Evolutionary conservation across 208 protist species (phyloP), one percentile per base, ranked within the genome.

Genomic region (Leishmania turanica): DNA sequence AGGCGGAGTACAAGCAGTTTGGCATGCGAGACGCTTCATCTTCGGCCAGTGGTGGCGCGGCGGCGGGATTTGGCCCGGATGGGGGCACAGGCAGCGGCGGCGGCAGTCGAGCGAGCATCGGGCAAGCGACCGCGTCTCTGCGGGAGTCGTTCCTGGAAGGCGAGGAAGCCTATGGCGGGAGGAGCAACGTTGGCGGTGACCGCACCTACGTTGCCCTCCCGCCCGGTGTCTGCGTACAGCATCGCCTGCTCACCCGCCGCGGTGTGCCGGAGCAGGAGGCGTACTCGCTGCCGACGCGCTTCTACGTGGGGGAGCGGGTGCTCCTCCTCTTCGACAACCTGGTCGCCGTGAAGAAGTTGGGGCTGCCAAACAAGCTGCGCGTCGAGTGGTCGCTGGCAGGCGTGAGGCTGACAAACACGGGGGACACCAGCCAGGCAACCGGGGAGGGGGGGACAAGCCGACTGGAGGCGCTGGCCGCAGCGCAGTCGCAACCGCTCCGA

Each of bases 271-370:
- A 88, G 54, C 80, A 85, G 31, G 92, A 93, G 62, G 87, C 86
- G 70, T 82, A 92, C 79, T 82, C 74, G 56, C 69, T 97, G 64
- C 94, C 92, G 5, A 86, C 82, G 19, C 80, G 77, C 1, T 78
- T 95, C 51, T 75, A 87, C 79, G 86, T 95, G 4, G 92, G 91
- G 13, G 92, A 97, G 87, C 87, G 88, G 3, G 78, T 91, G 19
- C 84, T 91, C 58, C 75, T 97, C 2, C 76, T 90, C 27, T 64
- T 97, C 19, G 91, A 96, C 73, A 87, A 92, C 78, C 62, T 27
- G 3, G 83, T 75, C n/a, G 88, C 90, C 24, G 82, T 85, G 17
- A 75, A 60, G 58, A 83, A 77, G 65, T 74, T 81, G 19, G 37
- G 54, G 8, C 11, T 53, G 11, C 56, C 69, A 53, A 79, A 82